Conservation (phyloP, 2,329 filamentous ascomycete species). For the Monosporascus sp. region DNA sequence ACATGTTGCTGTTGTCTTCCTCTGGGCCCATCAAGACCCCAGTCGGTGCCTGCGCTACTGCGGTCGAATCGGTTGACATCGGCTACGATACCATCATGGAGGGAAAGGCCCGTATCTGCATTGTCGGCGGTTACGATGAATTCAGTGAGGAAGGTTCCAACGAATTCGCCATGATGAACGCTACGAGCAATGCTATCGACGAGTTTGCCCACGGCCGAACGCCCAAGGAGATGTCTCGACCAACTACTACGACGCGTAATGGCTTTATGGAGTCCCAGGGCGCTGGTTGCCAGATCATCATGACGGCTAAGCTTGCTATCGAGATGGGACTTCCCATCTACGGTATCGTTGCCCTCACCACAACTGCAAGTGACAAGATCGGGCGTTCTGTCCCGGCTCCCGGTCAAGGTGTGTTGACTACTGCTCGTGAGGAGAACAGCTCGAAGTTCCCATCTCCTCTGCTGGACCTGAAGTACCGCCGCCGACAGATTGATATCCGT, state of each 20-base stretch:
- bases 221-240: constrained; percentile 94
- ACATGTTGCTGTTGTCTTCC: constrained; percentile 96
- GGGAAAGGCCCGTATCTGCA: constrained; percentile 94
- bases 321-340: constrained; percentile 99
- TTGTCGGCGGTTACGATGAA: constrained; percentile 98
- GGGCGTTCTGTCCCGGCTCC: constrained; percentile 94
- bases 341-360: constrained; percentile 86
- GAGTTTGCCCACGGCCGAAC: constrained; percentile 95
- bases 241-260: constrained; percentile 91
- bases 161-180: constrained; percentile 99
- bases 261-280: constrained; percentile 99
- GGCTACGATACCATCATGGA: constrained; percentile 98
- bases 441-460: constrained; percentile 86
- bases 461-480: constrained; percentile 95
- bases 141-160: constrained; percentile 99
- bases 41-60: constrained; percentile 93
- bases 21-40: constrained; percentile 98
- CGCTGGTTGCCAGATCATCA: constrained; percentile 96
- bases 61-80: constrained; percentile 95
- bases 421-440: constrained; percentile 81
- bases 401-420: constrained; percentile 93
- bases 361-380: constrained; percentile 98
- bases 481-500: constrained; percentile 88
- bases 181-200: constrained; percentile 95
- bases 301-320: constrained; percentile 91